Conservation (phyloP, 768 basidiomycete species). For the Phylloporus sp. region DNA sequence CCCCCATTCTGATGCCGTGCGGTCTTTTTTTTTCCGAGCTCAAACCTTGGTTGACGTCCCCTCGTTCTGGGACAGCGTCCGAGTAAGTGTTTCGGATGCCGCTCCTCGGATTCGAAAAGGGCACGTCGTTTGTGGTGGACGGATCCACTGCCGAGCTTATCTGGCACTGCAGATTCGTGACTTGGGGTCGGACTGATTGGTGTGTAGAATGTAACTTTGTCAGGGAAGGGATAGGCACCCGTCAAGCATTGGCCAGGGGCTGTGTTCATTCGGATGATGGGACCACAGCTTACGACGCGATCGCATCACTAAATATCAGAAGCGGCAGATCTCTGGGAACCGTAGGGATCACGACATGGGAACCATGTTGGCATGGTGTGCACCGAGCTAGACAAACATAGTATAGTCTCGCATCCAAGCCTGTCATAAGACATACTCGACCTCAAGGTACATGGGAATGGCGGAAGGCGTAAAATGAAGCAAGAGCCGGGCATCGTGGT, state of each 20-base stretch:
- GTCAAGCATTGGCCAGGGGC: slow-evolving; percentile 9
- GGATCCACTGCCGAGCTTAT: not conserved
- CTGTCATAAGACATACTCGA: slow-evolving; percentile 14
- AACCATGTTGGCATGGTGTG: slow-evolving; percentile 10
- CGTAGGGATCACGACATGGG: not conserved
- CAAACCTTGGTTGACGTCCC: slow-evolving; percentile 27
- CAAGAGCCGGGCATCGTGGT: slow-evolving; percentile 23
- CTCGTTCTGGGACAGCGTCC: not conserved
- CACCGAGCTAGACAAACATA: not conserved
- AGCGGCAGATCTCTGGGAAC: slow-evolving; percentile 6
- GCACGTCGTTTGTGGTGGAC: not conserved
- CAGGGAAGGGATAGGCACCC: slow-evolving; percentile 8
- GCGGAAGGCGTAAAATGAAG: slow-evolving; percentile 10
- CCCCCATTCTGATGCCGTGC: slow-evolving; percentile 11
- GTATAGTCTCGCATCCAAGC: slow-evolving; percentile 6
- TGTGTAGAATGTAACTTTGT: slow-evolving; percentile 14
- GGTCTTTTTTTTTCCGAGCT: not conserved
- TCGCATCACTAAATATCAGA: not conserved
- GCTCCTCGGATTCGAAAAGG: not conserved
- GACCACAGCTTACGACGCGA: no score
- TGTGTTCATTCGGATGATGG: slow-evolving; percentile 7
- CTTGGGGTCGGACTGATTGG: slow-evolving; percentile 23
- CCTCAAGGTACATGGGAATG: slow-evolving; percentile 19
- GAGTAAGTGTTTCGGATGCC: not conserved
- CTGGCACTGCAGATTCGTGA: not conserved